Evolutionary conservation across 164 flowering plant genomes (phyloP).

Genomic region (Piper longum): DNA sequence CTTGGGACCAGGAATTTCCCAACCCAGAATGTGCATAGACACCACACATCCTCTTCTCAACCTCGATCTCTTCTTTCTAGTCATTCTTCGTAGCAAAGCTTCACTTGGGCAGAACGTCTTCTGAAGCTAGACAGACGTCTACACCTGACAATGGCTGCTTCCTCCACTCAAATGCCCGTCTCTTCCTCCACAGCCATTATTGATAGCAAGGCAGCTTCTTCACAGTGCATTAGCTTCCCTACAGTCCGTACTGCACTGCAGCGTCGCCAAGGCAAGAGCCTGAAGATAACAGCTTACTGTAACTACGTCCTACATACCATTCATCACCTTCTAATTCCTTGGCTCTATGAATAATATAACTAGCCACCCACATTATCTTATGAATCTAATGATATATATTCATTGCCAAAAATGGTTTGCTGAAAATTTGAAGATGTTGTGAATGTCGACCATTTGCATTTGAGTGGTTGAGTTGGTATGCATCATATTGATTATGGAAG

Average conservation of each 20-base stretch:
- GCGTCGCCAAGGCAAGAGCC: conserved; percentile 16
- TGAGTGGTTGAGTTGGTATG: not conserved
- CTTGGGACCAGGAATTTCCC: not conserved
- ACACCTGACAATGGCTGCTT: conserved; percentile 15
- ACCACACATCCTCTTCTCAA: not conserved
- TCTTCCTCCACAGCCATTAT: conserved; percentile 41
- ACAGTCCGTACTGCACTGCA: conserved; percentile 34
- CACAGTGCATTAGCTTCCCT: conserved; percentile 46
- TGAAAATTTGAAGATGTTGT: no score
- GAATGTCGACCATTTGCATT: no score
- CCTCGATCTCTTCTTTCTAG: not conserved
- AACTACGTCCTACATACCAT: conserved; percentile 1
- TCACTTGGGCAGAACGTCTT: no score
- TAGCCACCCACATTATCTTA: no score
- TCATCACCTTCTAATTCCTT: not conserved
- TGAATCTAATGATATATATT: no score
- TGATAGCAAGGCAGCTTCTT: conserved; percentile 39
- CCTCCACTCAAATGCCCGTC: conserved; percentile 36
- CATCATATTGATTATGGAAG: not conserved
- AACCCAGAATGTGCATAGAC: not conserved
- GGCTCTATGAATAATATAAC: no score
- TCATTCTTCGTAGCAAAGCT: not conserved
- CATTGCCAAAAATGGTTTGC: no score
- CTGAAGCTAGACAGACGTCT: not conserved
- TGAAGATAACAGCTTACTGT: conserved; percentile 19